Base-by-base conservation (phyloP, 306 rosid genomes). In the Gynostemma pentaphyllum region DNA sequence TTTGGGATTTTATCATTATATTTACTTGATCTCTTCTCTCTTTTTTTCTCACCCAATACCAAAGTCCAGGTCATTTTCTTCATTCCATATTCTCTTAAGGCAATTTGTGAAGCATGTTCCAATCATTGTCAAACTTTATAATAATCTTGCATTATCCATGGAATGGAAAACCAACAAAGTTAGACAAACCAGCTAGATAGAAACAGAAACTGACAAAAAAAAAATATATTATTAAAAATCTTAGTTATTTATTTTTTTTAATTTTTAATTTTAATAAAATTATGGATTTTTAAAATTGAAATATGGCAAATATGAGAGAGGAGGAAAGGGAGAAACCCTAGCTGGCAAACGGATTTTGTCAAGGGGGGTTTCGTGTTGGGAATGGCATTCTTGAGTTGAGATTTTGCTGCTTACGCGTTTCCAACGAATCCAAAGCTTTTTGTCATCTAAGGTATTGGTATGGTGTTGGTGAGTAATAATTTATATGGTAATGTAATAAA, bases 341-440 rank as follows among this genome's bases (percentile, higher is more conserved):
- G 37, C 37, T 32, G 37, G 37, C 37, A 3, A 32, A 32, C 3
- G 7, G 7, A 32, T 32, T 2, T 37, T 37, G 6, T 41, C 28
- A 57, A 57, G 64, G 24, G 41, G 64, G 24, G 41, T 57, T 57
- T 57, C 30, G 64, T 57, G 64, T 57, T 57, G 64, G 16, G 12
- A 56, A 57, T 10, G 64, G 64, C 39, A 57, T 23, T 1, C 37
- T 57, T 5, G 46, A 19, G 45, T n/a, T n/a, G 64, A 34, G 63
- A 27, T 7, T 54, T 54, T 32, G 42, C 24, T 22, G 27, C n/a
- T 16, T 36, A 57, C 64, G 64, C 64, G 64, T 57, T 57, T 57
- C 34, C 64, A 57, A 57, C 64, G 64, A 57, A 57, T 57, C 30
- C 18, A 57, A 57, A 36, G 46, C 29, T 9, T 21, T 36, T 28